Base-by-base conservation (phyloP, 306 rosid species). In the Crataegus laevigata region DNA sequence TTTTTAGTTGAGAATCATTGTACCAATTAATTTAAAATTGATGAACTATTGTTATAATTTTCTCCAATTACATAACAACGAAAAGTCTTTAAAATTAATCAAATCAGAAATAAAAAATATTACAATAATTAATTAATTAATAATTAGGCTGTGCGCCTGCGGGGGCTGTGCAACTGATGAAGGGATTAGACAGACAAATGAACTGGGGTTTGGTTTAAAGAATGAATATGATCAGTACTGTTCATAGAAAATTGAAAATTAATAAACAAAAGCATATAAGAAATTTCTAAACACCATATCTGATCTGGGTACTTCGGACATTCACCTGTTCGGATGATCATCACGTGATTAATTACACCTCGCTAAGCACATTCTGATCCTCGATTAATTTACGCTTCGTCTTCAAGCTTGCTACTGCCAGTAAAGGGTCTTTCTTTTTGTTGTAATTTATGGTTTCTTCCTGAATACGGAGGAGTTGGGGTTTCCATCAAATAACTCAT, bases 401-500 rank as follows among this genome's bases (percentile, higher is more conserved):
- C 52, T 47, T 47, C 19, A 4, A 2, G 52, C 52, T 47, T 47
- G 52, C 52, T 1, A 47, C 52, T 14, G 19, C 52, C 6, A 47
- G 4, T 14, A 4, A 47, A 17, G 52, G 52, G 19, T 6, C 40
- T 36, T 4, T 47, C 2, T 47, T 14, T 4, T 45, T 24, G 66
- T 30, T 54, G 18, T 55, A 61, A 25, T 8, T 29, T 32, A 55
- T 52, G 50, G 69, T 26, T 28, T 90, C 74, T 70, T 89, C 67
- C 85, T 79, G 18, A 78, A 22, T 76, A 86, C 79, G 25, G 96
- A 77, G 0, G 72, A 8, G 66, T 17, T 21, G n/a, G 87, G 58
- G 61, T 83, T 85, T 8, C 98, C 98, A 60, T 61, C 88, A 70
- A 91, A 93, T 5, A 93, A 69, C 52, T 93, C 86, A 2, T 93